Evolutionary conservation across 805 yeast species (phyloP).

Genomic region (Sugiyamaella mastotermitis): DNA sequence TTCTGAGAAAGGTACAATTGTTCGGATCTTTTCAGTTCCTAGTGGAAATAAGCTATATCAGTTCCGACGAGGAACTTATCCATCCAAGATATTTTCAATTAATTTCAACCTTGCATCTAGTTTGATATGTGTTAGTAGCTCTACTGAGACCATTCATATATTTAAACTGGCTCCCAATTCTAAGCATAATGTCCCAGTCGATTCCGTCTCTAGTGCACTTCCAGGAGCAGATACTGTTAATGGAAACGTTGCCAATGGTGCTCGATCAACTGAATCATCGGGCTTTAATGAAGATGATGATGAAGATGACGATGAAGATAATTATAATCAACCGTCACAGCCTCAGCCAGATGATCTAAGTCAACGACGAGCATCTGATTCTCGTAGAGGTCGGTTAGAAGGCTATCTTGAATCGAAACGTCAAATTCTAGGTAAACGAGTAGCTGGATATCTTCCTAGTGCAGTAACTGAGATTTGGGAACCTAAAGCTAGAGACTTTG

Average conservation of each 20-base stretch:
- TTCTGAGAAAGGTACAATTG: slow-evolving; percentile 82
- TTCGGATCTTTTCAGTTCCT: slow-evolving; percentile 68
- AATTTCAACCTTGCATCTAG: slow-evolving; percentile 66
- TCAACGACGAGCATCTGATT: neutral
- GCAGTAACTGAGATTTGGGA: slow-evolving; percentile 78
- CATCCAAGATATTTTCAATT: slow-evolving; percentile 71
- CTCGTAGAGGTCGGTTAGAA: slow-evolving; percentile 8
- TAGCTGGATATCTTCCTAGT: slow-evolving; percentile 78
- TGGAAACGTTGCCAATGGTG: neutral
- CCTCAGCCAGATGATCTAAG: neutral
- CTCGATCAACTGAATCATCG: slow-evolving; percentile 4
- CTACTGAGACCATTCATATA: slow-evolving; percentile 89
- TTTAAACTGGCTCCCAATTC: slow-evolving; percentile 47
- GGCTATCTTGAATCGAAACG: slow-evolving; percentile 16
- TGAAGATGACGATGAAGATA: slow-evolving; percentile 6
- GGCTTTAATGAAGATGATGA: slow-evolving; percentile 7
- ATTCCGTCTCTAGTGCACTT: neutral
- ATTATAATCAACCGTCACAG: neutral
- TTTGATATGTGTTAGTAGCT: slow-evolving; percentile 74
- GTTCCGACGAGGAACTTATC: slow-evolving; percentile 81
- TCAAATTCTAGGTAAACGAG: slow-evolving; percentile 27
- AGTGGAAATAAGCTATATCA: slow-evolving; percentile 53
- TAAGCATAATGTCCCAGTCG: neutral
- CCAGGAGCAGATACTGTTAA: neutral
- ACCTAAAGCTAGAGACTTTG: slow-evolving; percentile 81